Conservation (phyloP, 345 rosid genomes). For the Combretum micranthum region DNA sequence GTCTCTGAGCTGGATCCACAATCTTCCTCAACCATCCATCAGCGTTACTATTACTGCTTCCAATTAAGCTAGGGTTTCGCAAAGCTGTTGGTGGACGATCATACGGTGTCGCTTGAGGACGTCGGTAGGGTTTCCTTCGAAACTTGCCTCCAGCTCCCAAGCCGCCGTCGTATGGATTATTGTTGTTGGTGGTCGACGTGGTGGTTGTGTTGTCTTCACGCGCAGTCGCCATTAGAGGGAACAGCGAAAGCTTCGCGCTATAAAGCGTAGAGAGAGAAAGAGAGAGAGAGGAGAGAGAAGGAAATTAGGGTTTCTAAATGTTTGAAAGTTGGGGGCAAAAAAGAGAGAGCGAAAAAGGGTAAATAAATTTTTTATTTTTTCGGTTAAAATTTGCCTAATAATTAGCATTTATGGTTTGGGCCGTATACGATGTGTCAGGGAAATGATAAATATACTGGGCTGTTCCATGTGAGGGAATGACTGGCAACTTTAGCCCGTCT, state of each 20-base stretch:
- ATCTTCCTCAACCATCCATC: constrained; percentile 79
- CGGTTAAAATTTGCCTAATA: too few relatives aligned
- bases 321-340: constrained; percentile 7
- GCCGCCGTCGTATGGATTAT: constrained; percentile 28
- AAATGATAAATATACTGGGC: too few relatives aligned
- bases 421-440: too few relatives aligned
- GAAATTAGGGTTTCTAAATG: constrained; percentile 41
- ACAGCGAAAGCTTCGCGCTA: constrained; percentile 28
- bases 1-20: constrained; percentile 87
- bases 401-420: too few relatives aligned
- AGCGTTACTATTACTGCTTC: constrained; percentile 10
- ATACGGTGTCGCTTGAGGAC: constrained; percentile 59
- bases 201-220: constrained; percentile 24
- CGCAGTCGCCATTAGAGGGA: constrained; percentile 45
- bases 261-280: constrained; percentile 12
- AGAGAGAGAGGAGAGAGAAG: constrained; percentile 2
- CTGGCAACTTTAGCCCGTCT: too few relatives aligned
- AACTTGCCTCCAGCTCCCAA: constrained; percentile 65
- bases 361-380: background rate
- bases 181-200: too few relatives aligned
- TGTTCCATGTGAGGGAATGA: too few relatives aligned
- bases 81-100: constrained; percentile 52
- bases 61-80: constrained; percentile 30
- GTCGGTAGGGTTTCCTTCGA: constrained; percentile 51
- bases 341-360: background rate